A percentile compares a stretch with the other conserved stretches of the same genome.
These are phyloP conservation scores for Pseudogymnoascus sp. DNA, from an alignment of 2,329 filamentous ascomycete species.

Conservation along the genomic window DNA sequence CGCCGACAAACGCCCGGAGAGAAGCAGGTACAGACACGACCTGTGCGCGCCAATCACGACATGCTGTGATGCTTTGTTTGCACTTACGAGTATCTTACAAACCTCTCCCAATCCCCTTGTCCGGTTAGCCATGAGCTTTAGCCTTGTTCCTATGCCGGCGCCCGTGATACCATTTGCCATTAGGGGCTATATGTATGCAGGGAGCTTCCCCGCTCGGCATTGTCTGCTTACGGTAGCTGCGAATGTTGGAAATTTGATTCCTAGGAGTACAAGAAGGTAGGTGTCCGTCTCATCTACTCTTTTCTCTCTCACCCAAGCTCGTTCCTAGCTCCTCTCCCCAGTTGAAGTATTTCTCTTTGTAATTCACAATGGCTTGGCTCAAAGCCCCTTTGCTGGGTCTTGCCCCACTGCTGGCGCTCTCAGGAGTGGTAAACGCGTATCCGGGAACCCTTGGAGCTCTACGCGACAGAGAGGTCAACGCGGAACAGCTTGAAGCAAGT, in stretches of 20 bases:
- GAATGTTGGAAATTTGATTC: neutral
- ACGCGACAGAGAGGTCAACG: neutral
- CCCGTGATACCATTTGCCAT: neutral
- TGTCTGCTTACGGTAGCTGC: neutral
- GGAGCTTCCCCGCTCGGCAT: constrained; percentile 5
- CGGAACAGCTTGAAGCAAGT: neutral
- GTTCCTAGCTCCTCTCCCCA: neutral
- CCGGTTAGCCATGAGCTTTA: constrained; percentile 1
- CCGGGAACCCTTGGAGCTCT: neutral
- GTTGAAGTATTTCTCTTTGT: neutral
- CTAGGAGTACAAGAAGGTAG: neutral
- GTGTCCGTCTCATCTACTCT: neutral
- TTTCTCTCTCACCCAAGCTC: neutral
- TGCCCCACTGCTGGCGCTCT: neutral
- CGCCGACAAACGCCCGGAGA: neutral
- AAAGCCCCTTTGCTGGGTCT: constrained; percentile 4
- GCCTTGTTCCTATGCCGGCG: neutral
- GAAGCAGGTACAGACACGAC: neutral
- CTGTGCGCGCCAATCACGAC: constrained; percentile 1
- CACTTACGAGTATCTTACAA: constrained; percentile 1
- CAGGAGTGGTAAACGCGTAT: neutral
- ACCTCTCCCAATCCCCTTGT: neutral
- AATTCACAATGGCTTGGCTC: constrained; percentile 5
- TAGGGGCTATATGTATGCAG: neutral
- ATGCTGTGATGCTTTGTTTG: neutral